Conservation (phyloP, 176 grass and related monocot genomes). For the Oryza glaberrima region DNA sequence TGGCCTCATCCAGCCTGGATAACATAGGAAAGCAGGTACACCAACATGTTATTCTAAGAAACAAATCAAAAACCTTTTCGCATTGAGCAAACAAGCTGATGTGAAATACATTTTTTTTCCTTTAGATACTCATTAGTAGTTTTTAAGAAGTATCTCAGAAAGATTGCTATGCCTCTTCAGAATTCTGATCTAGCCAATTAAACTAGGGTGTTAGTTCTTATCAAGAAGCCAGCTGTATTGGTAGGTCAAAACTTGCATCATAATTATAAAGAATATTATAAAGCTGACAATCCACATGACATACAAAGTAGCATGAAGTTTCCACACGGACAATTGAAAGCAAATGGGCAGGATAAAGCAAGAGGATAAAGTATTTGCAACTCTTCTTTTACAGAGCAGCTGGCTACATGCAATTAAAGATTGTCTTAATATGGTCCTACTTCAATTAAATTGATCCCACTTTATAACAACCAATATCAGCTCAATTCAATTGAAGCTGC, state of each 20-base stretch:
- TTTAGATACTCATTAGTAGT: background rate
- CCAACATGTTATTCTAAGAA: background rate
- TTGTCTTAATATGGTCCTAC: slow-evolving; percentile 43
- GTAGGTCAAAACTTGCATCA: slow-evolving; percentile 33
- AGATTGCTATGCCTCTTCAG: slow-evolving; percentile 12
- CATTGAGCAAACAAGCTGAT: too few species aligned
- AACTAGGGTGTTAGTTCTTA: slow-evolving; percentile 19
- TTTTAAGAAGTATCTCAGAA: background rate
- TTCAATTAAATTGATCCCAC: slow-evolving; percentile 54
- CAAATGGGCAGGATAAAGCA: slow-evolving; percentile 49
- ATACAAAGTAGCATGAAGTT: slow-evolving; percentile 62
- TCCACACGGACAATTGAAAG: slow-evolving; percentile 40
- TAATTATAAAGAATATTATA: slow-evolving; percentile 42
- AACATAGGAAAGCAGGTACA: slow-evolving; percentile 26
- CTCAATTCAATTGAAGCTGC: slow-evolving; percentile 43
- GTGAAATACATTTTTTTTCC: background rate
- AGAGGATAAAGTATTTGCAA: slow-evolving; percentile 43
- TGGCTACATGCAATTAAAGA: slow-evolving; percentile 52
- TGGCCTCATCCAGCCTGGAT: slow-evolving; percentile 81
- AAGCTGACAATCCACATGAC: slow-evolving; percentile 52
- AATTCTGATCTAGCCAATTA: slow-evolving; percentile 38
- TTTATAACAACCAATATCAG: slow-evolving; percentile 51
- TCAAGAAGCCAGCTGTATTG: slow-evolving; percentile 28
- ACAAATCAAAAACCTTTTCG: background rate
- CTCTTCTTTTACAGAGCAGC: slow-evolving; percentile 42